A percentile compares a stretch with the other conserved stretches of the same genome.
phyloP scores from a whole-genome alignment of 2,329 filamentous ascomycete species.

The Sporothrix pseudoabietina region DNA sequence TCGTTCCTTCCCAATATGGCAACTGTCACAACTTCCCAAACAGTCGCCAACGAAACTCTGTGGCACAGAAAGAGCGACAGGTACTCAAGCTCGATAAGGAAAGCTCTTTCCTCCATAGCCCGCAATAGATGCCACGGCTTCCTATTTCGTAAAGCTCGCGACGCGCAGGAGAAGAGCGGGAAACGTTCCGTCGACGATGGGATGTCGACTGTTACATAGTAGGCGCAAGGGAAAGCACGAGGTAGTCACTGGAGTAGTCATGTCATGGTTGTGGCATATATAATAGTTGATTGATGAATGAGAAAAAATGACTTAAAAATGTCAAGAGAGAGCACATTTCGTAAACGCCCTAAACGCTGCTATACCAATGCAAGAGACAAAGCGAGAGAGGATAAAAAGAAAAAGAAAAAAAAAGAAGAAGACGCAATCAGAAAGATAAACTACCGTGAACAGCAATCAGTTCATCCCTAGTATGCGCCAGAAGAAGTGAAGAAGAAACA shows the following conservation, averaged over 20 bases:
- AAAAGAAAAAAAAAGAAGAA: not conserved
- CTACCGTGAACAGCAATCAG: conserved; percentile 2
- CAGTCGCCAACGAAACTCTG: not conserved
- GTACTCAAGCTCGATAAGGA: not conserved
- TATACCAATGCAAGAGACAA: conserved; percentile 20
- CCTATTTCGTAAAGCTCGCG: not conserved
- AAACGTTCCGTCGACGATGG: too few relatives aligned
- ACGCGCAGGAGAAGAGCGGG: too few relatives aligned
- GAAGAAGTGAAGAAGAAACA: not conserved
- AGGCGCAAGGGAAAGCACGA: not conserved
- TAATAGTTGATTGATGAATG: not conserved
- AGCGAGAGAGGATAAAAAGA: not conserved
- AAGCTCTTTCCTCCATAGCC: not conserved
- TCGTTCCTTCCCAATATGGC: not conserved
- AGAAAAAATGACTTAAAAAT: not conserved
- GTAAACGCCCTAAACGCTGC: conserved; percentile 16
- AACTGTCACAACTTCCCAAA: not conserved
- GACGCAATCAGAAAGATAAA: not conserved
- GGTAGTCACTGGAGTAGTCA: not conserved
- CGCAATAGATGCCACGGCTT: not conserved
- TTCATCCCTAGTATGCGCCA: conserved; percentile 3
- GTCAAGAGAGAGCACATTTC: not conserved
- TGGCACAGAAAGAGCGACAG: not conserved
- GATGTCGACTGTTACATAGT: too few relatives aligned
- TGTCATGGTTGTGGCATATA: not conserved